phyloP scores from a whole-genome alignment of 83 land plant species.

The Diphasiastrum complanatum region DNA sequence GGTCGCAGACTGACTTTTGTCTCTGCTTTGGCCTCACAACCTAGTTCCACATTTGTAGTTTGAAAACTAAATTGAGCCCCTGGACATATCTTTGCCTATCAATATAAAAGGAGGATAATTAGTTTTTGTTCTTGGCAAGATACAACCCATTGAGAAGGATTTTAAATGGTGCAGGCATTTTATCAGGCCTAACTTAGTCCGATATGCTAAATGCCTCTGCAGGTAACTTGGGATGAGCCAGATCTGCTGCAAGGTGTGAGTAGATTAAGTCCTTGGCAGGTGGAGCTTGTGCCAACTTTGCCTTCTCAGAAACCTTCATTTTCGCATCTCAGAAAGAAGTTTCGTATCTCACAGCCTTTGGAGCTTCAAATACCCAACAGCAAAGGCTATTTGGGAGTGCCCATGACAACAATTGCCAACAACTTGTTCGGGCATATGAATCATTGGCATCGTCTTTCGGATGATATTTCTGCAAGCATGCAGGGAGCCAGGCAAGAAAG shows the following conservation, averaged over 20 bases:
- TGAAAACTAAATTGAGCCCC: no score
- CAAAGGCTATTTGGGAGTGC: conserved; percentile 44
- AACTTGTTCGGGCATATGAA: conserved; percentile 47
- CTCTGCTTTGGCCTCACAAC: no score
- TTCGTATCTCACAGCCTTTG: conserved; percentile 2
- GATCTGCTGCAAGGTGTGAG: conserved; percentile 15
- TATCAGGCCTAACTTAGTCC: no score
- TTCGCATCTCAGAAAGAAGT: conserved; percentile 6
- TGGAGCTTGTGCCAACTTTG: conserved; percentile 12
- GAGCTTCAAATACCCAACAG: conserved; percentile 16
- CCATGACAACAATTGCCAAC: conserved; percentile 42
- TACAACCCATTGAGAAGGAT: no score
- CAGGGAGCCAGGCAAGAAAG: conserved; percentile 99
- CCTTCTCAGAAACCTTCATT: conserved; percentile 9
- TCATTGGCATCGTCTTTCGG: conserved; percentile 51
- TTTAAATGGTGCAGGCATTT: neutral
- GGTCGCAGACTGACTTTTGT: no score
- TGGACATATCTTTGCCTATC: no score
- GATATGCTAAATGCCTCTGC: neutral
- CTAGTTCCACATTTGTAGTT: no score
- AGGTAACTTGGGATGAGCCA: conserved; percentile 13
- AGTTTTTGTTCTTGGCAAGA: no score
- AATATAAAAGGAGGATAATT: no score
- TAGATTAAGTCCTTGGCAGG: conserved; percentile 11
- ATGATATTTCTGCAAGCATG: conserved; percentile 92